Evolutionary conservation across 192 early-diverging fungal species (phyloP).

Genomic region (Backusella macrospora): DNA sequence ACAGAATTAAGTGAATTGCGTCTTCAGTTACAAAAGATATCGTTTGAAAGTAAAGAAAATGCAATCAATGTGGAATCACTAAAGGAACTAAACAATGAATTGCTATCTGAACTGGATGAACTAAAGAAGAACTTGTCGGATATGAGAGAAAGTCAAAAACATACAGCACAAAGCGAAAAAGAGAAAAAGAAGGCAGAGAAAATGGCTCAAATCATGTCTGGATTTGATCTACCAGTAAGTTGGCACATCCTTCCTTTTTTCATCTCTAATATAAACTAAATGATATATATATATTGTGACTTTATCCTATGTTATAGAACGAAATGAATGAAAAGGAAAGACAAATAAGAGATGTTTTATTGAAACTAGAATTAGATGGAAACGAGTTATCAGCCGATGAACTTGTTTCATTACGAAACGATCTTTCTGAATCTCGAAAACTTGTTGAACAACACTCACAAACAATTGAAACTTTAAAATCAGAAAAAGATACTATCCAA

Average conservation of each 20-base stretch:
- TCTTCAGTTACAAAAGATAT: conserved; percentile 85
- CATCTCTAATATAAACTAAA: conserved; percentile 19
- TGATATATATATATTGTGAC: conserved; percentile 5
- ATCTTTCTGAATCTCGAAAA: conserved; percentile 69
- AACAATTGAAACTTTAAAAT: conserved; percentile 61
- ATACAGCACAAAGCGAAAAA: conserved; percentile 63
- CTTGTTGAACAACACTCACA: conserved; percentile 65
- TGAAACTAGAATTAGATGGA: conserved; percentile 59
- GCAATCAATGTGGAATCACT: conserved; percentile 88
- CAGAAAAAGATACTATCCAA: conserved; percentile 59
- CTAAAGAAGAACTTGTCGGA: conserved; percentile 69
- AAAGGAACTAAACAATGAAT: conserved; percentile 83
- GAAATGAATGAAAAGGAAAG: conserved; percentile 77
- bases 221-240: conserved; percentile 73
- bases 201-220: conserved; percentile 84
- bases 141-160: conserved; percentile 53
- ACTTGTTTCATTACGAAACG: conserved; percentile 66
- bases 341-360: conserved; percentile 69
- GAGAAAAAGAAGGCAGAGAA: conserved; percentile 81
- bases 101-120: conserved; percentile 72
- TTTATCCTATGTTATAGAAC: conserved; percentile 36
- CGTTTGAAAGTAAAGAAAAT: conserved; percentile 88
- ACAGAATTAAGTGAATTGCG: conserved; percentile 76
- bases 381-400: conserved; percentile 58
- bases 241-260: neutral